phyloP scores from a whole-genome alignment of 2,329 filamentous ascomycete genomes.

The Trichoderma sp. region DNA sequence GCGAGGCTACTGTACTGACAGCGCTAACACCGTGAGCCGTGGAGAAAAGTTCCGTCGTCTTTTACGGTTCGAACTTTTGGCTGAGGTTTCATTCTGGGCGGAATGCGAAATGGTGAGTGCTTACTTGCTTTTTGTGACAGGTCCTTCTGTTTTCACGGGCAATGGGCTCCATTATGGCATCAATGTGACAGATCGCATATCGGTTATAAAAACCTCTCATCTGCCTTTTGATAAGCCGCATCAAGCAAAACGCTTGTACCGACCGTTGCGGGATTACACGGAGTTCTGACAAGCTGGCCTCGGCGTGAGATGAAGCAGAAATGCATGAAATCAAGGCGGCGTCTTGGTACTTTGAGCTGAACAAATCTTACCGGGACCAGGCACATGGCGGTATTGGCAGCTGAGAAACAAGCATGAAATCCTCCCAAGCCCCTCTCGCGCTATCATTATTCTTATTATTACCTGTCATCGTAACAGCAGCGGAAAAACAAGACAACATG shows the following conservation, averaged over 20 bases:
- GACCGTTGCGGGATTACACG: not conserved
- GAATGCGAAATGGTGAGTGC: not conserved
- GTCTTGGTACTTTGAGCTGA: not conserved
- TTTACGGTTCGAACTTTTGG: not conserved
- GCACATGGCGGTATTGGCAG: not conserved
- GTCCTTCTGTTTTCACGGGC: not conserved
- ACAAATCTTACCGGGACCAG: not conserved
- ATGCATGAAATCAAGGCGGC: not conserved
- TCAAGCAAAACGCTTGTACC: not conserved
- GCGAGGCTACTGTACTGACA: not conserved
- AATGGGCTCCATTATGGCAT: slow-evolving; percentile 10
- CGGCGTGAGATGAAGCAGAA: not conserved
- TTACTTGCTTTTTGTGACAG: slow-evolving; percentile 6
- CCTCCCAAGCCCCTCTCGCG: not conserved
- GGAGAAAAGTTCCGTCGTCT: not conserved
- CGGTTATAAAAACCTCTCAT: not conserved
- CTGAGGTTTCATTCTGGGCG: not conserved
- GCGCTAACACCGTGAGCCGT: not conserved
- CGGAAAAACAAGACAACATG: not conserved
- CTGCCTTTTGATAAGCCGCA: not conserved
- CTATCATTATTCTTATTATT: not conserved
- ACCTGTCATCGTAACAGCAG: not conserved
- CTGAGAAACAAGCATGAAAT: not conserved
- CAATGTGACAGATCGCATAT: slow-evolving; percentile 16
- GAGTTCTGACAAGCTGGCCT: not conserved